Evolutionary conservation across 768 basidiomycete species (phyloP).

Genomic region (Leucosporidium creatinivorum): DNA sequence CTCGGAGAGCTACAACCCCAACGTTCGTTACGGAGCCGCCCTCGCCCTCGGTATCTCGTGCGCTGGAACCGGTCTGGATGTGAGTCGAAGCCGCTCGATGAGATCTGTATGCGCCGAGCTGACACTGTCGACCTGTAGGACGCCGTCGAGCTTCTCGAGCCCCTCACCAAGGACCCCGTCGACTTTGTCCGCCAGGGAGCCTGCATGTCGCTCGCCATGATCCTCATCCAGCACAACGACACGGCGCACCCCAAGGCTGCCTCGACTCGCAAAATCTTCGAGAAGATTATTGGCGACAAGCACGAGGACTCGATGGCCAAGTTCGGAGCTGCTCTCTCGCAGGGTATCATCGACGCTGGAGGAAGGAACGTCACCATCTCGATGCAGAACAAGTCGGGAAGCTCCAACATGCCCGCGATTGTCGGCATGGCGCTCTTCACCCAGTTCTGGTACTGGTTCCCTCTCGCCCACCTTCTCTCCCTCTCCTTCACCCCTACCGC

Average conservation of each 20-base stretch:
- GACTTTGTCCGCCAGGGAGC: conserved; percentile 99
- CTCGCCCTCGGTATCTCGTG: conserved; percentile 94
- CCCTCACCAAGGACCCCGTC: conserved; percentile 95
- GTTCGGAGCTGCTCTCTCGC: conserved; percentile 90
- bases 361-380: conserved; percentile 93
- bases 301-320: conserved; percentile 99
- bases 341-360: conserved; percentile 95
- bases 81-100: conserved; percentile 39
- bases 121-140: conserved; percentile 51
- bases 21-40: conserved; percentile 93
- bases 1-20: conserved; percentile 97
- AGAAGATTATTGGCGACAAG: conserved; percentile 86
- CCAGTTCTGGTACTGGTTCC: conserved; percentile 99
- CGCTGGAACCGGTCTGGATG: conserved; percentile 91
- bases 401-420: conserved; percentile 83
- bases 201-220: conserved; percentile 89
- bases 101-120: conserved; percentile 1
- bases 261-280: conserved; percentile 71
- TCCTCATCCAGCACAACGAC: conserved; percentile 93
- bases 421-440: conserved; percentile 98
- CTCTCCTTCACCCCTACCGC: conserved; percentile 92
- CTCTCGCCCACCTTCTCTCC: conserved; percentile 83
- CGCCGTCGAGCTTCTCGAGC: conserved; percentile 91
- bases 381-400: conserved; percentile 85
- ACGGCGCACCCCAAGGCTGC: conserved; percentile 74